A percentile compares a stretch with the other conserved stretches of the same genome.
phyloP scores from a whole-genome alignment of 2,329 filamentous ascomycete genomes.

The Phoma sp. region DNA sequence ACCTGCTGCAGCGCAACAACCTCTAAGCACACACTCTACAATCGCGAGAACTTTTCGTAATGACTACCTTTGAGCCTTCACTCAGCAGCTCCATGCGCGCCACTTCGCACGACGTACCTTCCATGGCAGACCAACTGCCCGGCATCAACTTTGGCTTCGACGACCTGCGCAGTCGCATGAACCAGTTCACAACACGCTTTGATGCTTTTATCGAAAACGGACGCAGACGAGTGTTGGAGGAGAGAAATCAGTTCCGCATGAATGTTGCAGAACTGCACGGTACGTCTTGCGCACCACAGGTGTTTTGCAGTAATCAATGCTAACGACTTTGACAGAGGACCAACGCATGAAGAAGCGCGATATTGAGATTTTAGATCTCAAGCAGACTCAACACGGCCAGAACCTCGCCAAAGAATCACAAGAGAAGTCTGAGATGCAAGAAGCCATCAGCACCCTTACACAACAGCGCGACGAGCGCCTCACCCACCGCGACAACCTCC shows the following conservation, averaged over 20 bases:
- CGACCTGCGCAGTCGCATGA: slow-evolving; percentile 92
- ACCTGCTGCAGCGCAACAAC: not conserved
- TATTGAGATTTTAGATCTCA: slow-evolving; percentile 80
- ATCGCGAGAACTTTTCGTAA: slow-evolving; percentile 49
- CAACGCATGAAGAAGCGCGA: slow-evolving; percentile 87
- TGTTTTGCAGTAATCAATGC: not conserved
- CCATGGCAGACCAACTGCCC: slow-evolving; percentile 79
- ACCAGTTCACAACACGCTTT: slow-evolving; percentile 86
- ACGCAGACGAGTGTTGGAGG: slow-evolving; percentile 85
- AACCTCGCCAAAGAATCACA: slow-evolving; percentile 77
- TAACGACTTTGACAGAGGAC: slow-evolving; percentile 68
- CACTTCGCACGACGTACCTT: slow-evolving; percentile 64
- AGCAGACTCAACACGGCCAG: slow-evolving; percentile 73
- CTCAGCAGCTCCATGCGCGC: slow-evolving; percentile 70
- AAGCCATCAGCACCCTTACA: slow-evolving; percentile 63
- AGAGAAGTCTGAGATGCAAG: slow-evolving; percentile 71
- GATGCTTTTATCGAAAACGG: slow-evolving; percentile 94
- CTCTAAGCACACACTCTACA: not conserved
- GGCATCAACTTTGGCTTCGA: slow-evolving; percentile 96
- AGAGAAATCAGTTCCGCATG: slow-evolving; percentile 92
- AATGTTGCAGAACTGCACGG: slow-evolving; percentile 89
- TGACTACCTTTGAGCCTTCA: slow-evolving; percentile 71
- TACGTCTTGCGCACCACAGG: slow-evolving; percentile 51
- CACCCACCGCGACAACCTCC: slow-evolving; percentile 62
- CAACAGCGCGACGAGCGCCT: slow-evolving; percentile 63